These are phyloP conservation scores for Neodidymelliopsis sp. DNA, from an alignment of 2,329 filamentous ascomycete species.

Conservation along the genomic window DNA sequence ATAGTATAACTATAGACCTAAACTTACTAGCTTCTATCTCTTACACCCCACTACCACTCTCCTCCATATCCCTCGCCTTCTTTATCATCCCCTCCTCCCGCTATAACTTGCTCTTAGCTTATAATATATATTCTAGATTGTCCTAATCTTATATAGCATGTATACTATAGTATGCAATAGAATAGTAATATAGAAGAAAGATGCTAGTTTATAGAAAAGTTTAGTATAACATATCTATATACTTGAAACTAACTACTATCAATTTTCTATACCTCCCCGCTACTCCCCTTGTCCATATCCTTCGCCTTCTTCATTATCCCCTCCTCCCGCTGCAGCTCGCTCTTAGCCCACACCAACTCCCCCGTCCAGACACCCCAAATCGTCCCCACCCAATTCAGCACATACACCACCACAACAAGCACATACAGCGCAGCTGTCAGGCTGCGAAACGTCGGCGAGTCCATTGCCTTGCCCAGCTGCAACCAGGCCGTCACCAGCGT, in stretches of 20 bases:
- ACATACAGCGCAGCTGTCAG: constrained; percentile 9
- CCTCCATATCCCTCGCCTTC: background rate
- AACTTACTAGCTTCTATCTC: background rate
- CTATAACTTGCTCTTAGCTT: background rate
- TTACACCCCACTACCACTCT: background rate
- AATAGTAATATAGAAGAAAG: too few relatives aligned
- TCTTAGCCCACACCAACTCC: constrained; percentile 12
- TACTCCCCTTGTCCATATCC: constrained; percentile 1
- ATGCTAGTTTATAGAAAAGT: too few relatives aligned
- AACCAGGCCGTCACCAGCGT: constrained; percentile 11
- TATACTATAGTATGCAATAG: too few relatives aligned
- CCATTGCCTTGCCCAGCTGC: constrained; percentile 9
- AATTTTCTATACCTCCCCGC: background rate
- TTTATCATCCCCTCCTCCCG: background rate
- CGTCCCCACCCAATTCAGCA: constrained; percentile 9
- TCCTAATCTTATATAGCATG: background rate
- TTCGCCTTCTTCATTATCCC: constrained; percentile 12
- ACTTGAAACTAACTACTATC: background rate
- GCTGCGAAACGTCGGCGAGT: constrained; percentile 7
- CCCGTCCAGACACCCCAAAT: constrained; percentile 5
- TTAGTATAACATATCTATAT: too few relatives aligned
- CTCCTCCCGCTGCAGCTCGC: constrained; percentile 13
- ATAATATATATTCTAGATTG: background rate
- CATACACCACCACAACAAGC: constrained; percentile 3
- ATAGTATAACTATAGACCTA: too few relatives aligned